These are phyloP conservation scores for Leccinum subtestaceum DNA, from an alignment of 768 basidiomycete genomes.

Conservation along the genomic window DNA sequence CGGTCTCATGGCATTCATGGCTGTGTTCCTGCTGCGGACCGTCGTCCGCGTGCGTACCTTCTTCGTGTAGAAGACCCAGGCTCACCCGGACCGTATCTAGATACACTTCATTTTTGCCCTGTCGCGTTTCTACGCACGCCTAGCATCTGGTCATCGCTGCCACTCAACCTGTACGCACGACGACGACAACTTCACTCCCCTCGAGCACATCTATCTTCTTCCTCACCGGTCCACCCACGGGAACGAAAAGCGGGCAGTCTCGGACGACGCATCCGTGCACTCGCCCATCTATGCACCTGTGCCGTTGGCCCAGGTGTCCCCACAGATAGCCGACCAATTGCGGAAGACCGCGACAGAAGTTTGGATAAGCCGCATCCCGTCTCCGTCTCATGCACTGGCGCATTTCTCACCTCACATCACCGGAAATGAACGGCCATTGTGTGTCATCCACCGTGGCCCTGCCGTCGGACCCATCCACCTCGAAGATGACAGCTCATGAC, in stretches of 20 bases:
- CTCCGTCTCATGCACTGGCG: neutral
- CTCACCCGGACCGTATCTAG: conserved; percentile 34
- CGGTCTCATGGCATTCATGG: conserved; percentile 57
- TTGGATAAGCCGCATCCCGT: conserved; percentile 46
- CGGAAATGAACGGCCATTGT: conserved; percentile 1
- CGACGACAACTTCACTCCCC: conserved; percentile 27
- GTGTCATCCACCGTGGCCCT: neutral
- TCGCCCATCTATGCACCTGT: conserved; percentile 64
- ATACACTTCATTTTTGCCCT: conserved; percentile 76
- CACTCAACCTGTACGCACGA: conserved; percentile 11
- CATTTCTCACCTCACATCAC: neutral
- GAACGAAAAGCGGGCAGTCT: conserved; percentile 6
- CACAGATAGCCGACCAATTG: conserved; percentile 47
- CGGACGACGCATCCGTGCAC: conserved; percentile 3
- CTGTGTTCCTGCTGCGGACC: conserved; percentile 57
- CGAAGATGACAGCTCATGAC: conserved; percentile 11
- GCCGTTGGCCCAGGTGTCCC: conserved; percentile 52
- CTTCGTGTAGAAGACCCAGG: neutral
- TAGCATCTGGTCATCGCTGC: conserved; percentile 42
- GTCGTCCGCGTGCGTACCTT: conserved; percentile 58
- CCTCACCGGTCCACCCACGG: conserved; percentile 29
- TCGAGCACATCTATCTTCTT: conserved; percentile 66
- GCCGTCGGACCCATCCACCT: conserved; percentile 25
- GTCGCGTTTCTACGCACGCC: conserved; percentile 58
- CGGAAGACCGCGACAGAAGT: conserved; percentile 61